Evolutionary conservation across 192 early-diverging fungal species (phyloP).

Genomic region (Linnemannia elongata): DNA sequence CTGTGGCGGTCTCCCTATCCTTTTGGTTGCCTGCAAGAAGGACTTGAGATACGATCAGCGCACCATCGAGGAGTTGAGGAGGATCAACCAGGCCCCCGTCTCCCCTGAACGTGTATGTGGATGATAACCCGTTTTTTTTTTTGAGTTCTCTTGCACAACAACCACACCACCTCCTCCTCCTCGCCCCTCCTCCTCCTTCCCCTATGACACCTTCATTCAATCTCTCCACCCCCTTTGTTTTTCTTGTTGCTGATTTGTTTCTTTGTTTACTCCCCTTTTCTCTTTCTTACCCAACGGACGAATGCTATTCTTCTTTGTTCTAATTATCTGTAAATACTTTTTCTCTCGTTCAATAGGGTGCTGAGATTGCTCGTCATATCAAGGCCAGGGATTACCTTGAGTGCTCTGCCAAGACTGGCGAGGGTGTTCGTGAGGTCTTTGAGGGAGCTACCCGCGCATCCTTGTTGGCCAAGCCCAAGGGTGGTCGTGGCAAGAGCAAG

Average conservation of each 20-base stretch:
- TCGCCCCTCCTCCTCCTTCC: background rate
- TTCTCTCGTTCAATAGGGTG: constrained; percentile 62
- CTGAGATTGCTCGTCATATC: constrained; percentile 85
- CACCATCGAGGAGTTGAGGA: constrained; percentile 83
- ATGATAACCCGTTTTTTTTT: background rate
- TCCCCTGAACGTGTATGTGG: constrained; percentile 74
- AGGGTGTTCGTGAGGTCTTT: constrained; percentile 91
- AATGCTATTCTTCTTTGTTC: background rate
- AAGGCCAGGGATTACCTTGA: constrained; percentile 90
- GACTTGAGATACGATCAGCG: constrained; percentile 87
- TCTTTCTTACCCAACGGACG: background rate
- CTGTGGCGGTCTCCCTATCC: constrained; percentile 86
- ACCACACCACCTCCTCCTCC: background rate
- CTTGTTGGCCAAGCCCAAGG: constrained; percentile 63
- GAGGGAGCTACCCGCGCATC: constrained; percentile 88
- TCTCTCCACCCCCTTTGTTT: background rate
- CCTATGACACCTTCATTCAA: background rate
- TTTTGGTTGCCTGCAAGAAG: constrained; percentile 91
- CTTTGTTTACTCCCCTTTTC: background rate
- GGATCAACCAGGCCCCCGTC: constrained; percentile 82
- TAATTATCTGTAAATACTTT: background rate
- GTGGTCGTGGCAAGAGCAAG: constrained; percentile 30
- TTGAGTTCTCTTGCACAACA: background rate
- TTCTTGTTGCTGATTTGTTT: constrained; percentile 3
- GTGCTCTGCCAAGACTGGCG: constrained; percentile 86